A percentile compares a stretch with the other conserved stretches of the same genome.
Evolutionary conservation across 2,329 filamentous ascomycete genomes (phyloP).

Genomic region (Ascochyta koolunga): DNA sequence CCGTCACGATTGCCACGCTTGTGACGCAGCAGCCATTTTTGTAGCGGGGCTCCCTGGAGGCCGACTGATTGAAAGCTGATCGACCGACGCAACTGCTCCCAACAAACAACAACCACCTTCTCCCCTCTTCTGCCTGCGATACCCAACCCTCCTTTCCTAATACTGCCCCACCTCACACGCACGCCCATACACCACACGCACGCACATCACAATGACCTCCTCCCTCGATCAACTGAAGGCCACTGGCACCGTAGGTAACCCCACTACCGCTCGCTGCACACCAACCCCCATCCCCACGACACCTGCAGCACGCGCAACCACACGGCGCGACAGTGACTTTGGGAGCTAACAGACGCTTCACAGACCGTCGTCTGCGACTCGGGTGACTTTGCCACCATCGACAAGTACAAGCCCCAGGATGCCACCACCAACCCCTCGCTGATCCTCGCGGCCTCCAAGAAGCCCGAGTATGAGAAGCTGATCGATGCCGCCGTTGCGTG

Average conservation of each 20-base stretch:
- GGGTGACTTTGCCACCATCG: constrained; percentile 84
- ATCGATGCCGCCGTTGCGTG: constrained; percentile 85
- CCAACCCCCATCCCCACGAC: no score
- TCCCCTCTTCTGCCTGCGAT: constrained; percentile 4
- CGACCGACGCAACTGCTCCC: constrained; percentile 27
- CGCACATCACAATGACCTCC: constrained; percentile 76
- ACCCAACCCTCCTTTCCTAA: neutral
- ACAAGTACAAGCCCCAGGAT: constrained; percentile 99
- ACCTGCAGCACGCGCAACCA: constrained; percentile 2
- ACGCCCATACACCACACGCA: constrained; percentile 4
- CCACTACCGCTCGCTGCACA: constrained; percentile 27
- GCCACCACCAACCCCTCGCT: constrained; percentile 99
- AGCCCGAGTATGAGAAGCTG: constrained; percentile 91
- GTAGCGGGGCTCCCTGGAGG: constrained; percentile 28
- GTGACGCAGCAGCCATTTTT: constrained; percentile 41
- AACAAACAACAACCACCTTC: constrained; percentile 23
- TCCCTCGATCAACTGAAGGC: constrained; percentile 98
- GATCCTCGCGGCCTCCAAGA: constrained; percentile 98
- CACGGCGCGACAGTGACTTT: neutral
- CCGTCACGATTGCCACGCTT: constrained; percentile 35
- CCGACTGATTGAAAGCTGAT: constrained; percentile 28
- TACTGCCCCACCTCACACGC: neutral
- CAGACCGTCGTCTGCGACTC: constrained; percentile 97
- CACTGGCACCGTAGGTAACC: constrained; percentile 83
- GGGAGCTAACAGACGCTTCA: constrained; percentile 13